These are phyloP conservation scores for Simplicillium sp. DNA, from an alignment of 2,329 filamentous ascomycete genomes.

Conservation along the genomic window DNA sequence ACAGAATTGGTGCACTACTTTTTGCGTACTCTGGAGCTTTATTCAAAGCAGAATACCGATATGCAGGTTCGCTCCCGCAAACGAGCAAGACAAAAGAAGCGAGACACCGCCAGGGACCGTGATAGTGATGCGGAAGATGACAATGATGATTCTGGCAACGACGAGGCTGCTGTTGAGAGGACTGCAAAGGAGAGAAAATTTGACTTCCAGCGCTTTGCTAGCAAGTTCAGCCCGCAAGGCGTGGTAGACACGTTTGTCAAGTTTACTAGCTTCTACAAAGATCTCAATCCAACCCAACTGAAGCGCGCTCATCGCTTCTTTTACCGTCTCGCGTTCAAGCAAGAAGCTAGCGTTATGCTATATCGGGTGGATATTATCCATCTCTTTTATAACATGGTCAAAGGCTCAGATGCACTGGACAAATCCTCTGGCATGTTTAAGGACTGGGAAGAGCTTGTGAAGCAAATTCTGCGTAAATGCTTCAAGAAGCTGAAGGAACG, in stretches of 20 bases:
- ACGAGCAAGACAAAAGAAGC: constrained; percentile 63
- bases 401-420: constrained; percentile 71
- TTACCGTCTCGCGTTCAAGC: constrained; percentile 89
- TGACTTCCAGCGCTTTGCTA: constrained; percentile 77
- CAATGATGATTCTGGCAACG: constrained; percentile 62
- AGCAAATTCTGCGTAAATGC: constrained; percentile 73
- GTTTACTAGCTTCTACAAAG: constrained; percentile 71
- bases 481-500: constrained; percentile 78
- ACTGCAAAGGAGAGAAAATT: constrained; percentile 81
- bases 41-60: constrained; percentile 90
- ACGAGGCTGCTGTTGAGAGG: constrained; percentile 60
- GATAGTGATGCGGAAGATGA: constrained; percentile 45
- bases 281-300: constrained; percentile 69
- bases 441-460: constrained; percentile 86
- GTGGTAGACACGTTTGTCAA: constrained; percentile 83
- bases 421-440: constrained; percentile 56
- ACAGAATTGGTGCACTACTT: constrained; percentile 91
- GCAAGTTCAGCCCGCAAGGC: constrained; percentile 72
- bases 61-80: constrained; percentile 83
- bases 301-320: constrained; percentile 93
- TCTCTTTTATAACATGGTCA: constrained; percentile 84
- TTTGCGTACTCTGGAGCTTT: constrained; percentile 80
- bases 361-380: constrained; percentile 87
- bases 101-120: constrained; percentile 25
- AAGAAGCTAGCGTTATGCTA: constrained; percentile 79